Evolutionary conservation across 768 basidiomycete genomes (phyloP).

Genomic region (Mycena latifolia): DNA sequence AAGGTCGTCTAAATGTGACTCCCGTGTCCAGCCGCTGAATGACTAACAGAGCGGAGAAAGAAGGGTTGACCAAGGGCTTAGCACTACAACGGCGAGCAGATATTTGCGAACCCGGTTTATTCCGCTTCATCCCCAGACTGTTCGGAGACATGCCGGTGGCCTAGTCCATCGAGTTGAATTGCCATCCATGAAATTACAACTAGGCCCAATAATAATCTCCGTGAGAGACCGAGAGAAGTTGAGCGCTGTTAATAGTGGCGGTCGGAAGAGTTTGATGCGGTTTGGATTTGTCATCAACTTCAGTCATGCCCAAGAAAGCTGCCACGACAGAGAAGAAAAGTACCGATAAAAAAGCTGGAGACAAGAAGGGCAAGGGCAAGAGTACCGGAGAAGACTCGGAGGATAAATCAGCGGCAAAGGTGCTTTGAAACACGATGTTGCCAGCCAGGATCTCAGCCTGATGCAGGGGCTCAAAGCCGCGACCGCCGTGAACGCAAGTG

Average conservation of each 20-base stretch:
- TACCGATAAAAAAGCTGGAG: constrained; percentile 46
- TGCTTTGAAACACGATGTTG: constrained; percentile 27
- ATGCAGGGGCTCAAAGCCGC: constrained; percentile 80
- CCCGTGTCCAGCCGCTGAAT: neutral
- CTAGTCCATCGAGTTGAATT: too few relatives aligned
- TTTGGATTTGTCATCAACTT: too few relatives aligned
- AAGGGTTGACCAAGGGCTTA: neutral
- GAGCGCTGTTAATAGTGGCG: too few relatives aligned
- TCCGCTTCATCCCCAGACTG: neutral
- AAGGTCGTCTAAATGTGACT: neutral
- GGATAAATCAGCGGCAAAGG: constrained; percentile 56
- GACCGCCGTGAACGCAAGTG: constrained; percentile 71
- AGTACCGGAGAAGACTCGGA: constrained; percentile 49
- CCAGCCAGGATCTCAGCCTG: constrained; percentile 35
- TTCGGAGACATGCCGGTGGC: too few relatives aligned
- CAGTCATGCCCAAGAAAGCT: constrained; percentile 46
- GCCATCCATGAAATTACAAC: too few relatives aligned
- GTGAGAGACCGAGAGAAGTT: neutral
- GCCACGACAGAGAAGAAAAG: constrained; percentile 19
- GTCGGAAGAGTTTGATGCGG: too few relatives aligned
- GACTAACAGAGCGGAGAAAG: neutral
- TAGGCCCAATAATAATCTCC: neutral
- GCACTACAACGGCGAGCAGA: too few relatives aligned
- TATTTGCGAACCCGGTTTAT: neutral
- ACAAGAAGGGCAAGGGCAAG: constrained; percentile 60